Evolutionary conservation across 2,329 filamentous ascomycete species (phyloP), one percentile per base, ranked within the genome.

Genomic region (Beauveria sp.): DNA sequence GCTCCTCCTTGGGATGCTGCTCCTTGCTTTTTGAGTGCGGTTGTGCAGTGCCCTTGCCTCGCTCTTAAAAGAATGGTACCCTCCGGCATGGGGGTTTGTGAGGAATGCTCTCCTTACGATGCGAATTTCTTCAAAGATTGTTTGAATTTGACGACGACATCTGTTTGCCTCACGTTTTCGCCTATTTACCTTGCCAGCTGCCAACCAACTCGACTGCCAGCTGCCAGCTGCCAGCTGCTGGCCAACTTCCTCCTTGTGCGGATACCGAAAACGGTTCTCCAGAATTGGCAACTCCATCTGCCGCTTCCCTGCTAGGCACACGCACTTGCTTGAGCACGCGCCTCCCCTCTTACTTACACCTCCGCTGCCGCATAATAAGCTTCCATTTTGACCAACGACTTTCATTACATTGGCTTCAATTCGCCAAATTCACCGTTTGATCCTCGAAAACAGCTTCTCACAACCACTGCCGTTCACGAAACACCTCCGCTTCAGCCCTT

Each of bases 51-150:
- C 60, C 58, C 62, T 56, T 51, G 50, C 55, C 43, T 58, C 53
- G 51, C 34, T 63, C 55, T 55, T 59, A 62, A 58, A 62, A 62
- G 61, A 60, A 59, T 59, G 61, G 54, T 34, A 46, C 61, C 61
- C 61, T 62, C 61, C 42, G 45, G 34, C 5, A 60, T 38, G 56
- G 42, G 45, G 26, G 16, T 40, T 55, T 38, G 34, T 26, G 46
- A 54, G 49, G 43, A 58, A 51, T 55, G 49, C 34, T 55, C 56
- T 62, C 40, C 47, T 60, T 20, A 54, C 52, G 51, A 60, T 60
- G 50, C 50, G 43, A 54, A 49, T 49, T 14, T 45, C 50, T 60
- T 12, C 50, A 20, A 55, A 49, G 12, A 20, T 45, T 54, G 58
- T 54, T 49, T 49, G 51, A 42, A 51, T 43, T 18, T 9, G 34